These are phyloP conservation scores for Blastobotrys petasosporus DNA, from an alignment of 1,139 yeast species.

Conservation along the genomic window DNA sequence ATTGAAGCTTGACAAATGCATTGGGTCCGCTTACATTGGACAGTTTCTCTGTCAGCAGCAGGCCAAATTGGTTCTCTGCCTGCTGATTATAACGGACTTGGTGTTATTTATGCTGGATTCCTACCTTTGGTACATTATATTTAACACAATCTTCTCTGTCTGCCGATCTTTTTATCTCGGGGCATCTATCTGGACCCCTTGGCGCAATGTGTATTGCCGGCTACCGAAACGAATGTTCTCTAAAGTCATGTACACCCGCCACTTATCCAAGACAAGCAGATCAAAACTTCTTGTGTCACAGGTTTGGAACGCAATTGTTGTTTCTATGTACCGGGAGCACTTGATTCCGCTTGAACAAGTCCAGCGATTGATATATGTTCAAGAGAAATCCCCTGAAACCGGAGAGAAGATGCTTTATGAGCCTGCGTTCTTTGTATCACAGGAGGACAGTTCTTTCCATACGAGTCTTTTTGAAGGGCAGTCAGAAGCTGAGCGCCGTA, in stretches of 20 bases:
- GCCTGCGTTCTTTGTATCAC: conserved; percentile 69
- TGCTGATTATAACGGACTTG: conserved; percentile 61
- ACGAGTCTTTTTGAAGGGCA: conserved; percentile 45
- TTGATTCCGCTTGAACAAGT: conserved; percentile 68
- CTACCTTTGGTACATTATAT: conserved; percentile 80
- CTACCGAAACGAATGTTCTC: conserved; percentile 68
- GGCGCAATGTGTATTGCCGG: conserved; percentile 73
- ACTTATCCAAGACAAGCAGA: conserved; percentile 36
- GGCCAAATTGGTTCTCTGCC: conserved; percentile 48
- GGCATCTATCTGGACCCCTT: conserved; percentile 76
- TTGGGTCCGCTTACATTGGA: conserved; percentile 52
- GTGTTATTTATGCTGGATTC: conserved; percentile 77
- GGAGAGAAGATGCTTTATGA: conserved; percentile 34
- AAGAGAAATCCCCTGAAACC: conserved; percentile 37
- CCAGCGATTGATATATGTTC: conserved; percentile 45
- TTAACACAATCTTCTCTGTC: conserved; percentile 70
- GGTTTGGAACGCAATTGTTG: conserved; percentile 73
- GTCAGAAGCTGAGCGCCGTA: conserved; percentile 73
- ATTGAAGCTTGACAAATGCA: conserved; percentile 55
- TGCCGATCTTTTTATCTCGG: conserved; percentile 66
- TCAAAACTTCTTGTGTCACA: conserved; percentile 54
- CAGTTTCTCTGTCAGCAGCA: conserved; percentile 52
- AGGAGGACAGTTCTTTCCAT: conserved; percentile 52
- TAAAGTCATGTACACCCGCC: conserved; percentile 52
- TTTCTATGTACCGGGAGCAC: conserved; percentile 74